A percentile compares a stretch with the other conserved stretches of the same genome.
These are phyloP conservation scores for Fusarium nurragi DNA, from an alignment of 2,329 filamentous ascomycete genomes.

Conservation along the genomic window DNA sequence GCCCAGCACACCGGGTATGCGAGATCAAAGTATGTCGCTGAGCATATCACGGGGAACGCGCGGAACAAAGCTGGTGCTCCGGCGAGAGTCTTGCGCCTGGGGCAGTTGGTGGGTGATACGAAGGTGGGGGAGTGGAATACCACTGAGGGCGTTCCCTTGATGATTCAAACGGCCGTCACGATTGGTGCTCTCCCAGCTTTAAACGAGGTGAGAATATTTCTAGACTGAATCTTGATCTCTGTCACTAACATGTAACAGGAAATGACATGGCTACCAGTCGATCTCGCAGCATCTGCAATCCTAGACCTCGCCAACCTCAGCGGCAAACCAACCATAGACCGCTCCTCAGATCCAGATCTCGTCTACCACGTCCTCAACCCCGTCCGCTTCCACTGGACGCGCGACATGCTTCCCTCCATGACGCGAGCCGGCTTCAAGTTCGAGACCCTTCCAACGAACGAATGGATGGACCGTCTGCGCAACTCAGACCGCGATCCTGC, in stretches of 20 bases:
- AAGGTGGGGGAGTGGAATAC: slow-evolving; percentile 60
- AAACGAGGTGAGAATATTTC: slow-evolving; percentile 46
- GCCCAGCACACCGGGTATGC: slow-evolving; percentile 57
- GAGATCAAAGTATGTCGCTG: slow-evolving; percentile 53
- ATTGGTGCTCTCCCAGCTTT: slow-evolving; percentile 59
- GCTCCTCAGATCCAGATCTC: slow-evolving; percentile 13
- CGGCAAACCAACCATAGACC: background rate
- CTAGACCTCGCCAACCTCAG: slow-evolving; percentile 26
- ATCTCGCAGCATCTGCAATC: slow-evolving; percentile 26
- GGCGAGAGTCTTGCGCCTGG: slow-evolving; percentile 55
- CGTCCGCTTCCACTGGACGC: slow-evolving; percentile 57
- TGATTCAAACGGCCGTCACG: slow-evolving; percentile 58
- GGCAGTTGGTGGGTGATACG: slow-evolving; percentile 61
- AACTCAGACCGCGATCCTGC: slow-evolving; percentile 56
- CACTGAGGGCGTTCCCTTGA: slow-evolving; percentile 62
- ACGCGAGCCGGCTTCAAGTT: slow-evolving; percentile 55
- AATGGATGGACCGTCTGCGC: slow-evolving; percentile 57
- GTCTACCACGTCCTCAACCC: slow-evolving; percentile 40
- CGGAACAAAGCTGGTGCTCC: slow-evolving; percentile 37
- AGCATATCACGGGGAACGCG: slow-evolving; percentile 51
- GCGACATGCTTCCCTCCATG: slow-evolving; percentile 61
- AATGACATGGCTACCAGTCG: slow-evolving; percentile 40
- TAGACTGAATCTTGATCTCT: accelerated
- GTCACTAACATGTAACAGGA: slow-evolving; percentile 13
- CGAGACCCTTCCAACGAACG: slow-evolving; percentile 53